Evolutionary conservation across 306 rosid genomes (phyloP).

Genomic region (Purshia tridentata): DNA sequence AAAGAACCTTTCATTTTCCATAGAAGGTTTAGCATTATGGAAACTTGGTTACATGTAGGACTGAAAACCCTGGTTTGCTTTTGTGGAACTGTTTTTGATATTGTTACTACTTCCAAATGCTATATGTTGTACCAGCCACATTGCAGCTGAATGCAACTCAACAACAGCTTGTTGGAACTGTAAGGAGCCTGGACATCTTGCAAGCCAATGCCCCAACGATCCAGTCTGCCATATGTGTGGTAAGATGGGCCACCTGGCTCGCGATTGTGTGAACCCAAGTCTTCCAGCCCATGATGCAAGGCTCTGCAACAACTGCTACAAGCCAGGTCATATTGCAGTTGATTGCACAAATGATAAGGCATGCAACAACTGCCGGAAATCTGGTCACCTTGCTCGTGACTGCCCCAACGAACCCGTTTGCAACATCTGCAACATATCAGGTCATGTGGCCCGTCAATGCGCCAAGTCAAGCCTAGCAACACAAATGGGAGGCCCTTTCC

Average conservation of each 20-base stretch:
- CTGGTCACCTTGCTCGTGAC: constrained; percentile 32
- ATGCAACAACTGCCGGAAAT: constrained; percentile 19
- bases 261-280: constrained; percentile 13
- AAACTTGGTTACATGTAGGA: background rate
- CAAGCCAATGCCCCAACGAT: constrained; percentile 24
- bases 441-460: constrained; percentile 24
- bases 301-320: constrained; percentile 31
- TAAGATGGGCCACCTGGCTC: constrained; percentile 32
- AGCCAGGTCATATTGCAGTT: constrained; percentile 31
- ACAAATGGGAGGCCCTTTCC: constrained; percentile 13
- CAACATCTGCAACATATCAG: constrained; percentile 31
- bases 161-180: constrained; percentile 31
- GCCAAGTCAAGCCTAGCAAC: constrained; percentile 7
- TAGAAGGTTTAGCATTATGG: background rate
- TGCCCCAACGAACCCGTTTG: constrained; percentile 24
- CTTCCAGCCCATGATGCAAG: constrained; percentile 16
- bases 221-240: constrained; percentile 26
- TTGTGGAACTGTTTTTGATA: background rate
- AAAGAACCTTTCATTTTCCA: background rate
- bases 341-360: constrained; percentile 23
- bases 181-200: constrained; percentile 30
- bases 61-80: background rate
- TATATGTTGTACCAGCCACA: constrained; percentile 18
- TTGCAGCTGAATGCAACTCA: constrained; percentile 28
- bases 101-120: background rate